Conservation (phyloP, 805 yeast species). For the Lachancea sp. region DNA sequence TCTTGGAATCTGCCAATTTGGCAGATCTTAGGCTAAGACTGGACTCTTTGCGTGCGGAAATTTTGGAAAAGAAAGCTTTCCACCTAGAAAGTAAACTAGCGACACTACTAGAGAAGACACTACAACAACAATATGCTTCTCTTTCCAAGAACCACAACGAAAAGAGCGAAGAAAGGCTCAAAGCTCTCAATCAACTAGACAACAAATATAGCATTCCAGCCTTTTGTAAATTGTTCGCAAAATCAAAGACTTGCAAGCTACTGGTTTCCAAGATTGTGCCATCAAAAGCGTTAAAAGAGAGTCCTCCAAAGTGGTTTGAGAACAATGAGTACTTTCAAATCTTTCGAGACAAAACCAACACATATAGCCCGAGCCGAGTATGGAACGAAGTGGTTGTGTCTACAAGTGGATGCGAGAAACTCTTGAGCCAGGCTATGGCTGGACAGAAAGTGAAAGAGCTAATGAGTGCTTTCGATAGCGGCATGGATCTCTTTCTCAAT, state of each 20-base stretch:
- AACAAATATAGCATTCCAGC: constrained; percentile 14
- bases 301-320: constrained; percentile 24
- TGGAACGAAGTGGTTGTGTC: constrained; percentile 33
- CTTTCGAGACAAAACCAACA: constrained; percentile 27
- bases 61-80: constrained; percentile 27
- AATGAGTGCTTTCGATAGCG: constrained; percentile 35
- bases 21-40: constrained; percentile 16
- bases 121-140: constrained; percentile 8
- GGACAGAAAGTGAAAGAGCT: constrained; percentile 44
- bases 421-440: constrained; percentile 40
- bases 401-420: constrained; percentile 21
- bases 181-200: constrained; percentile 12
- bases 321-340: constrained; percentile 24
- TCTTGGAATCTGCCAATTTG: constrained; percentile 14
- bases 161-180: constrained; percentile 6
- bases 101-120: constrained; percentile 10
- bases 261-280: constrained; percentile 18
- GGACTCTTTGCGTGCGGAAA: constrained; percentile 17
- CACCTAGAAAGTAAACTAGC: constrained; percentile 21
- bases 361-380: constrained; percentile 42
- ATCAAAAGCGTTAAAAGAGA: constrained; percentile 10
- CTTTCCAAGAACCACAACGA: constrained; percentile 9
- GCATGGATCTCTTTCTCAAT: constrained; percentile 34
- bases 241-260: constrained; percentile 26
- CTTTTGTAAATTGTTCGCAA: constrained; percentile 20